Percentiles rank a stretch among this genome's conserved stretches.
These are phyloP conservation scores for Pseudonitzschia multiseries DNA, from an alignment of 108 stramenopile genomes.

Conservation along the genomic window DNA sequence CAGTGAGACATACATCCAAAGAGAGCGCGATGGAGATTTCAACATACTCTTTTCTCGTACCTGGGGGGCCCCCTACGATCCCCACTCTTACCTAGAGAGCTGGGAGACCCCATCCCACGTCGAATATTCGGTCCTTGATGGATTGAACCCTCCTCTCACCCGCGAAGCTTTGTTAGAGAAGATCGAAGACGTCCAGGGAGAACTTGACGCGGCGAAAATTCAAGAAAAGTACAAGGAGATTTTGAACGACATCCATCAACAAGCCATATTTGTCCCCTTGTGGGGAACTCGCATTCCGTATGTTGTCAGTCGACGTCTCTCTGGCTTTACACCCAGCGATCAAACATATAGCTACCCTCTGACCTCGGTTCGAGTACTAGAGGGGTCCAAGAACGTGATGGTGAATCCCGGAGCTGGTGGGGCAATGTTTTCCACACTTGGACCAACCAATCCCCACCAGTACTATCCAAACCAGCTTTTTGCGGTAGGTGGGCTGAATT, in stretches of 20 bases:
- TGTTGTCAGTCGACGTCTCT: slow-evolving; percentile 44
- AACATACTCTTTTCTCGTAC: slow-evolving; percentile 49
- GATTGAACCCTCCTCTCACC: slow-evolving; percentile 29
- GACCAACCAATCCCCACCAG: slow-evolving; percentile 45
- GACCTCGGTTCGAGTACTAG: slow-evolving; percentile 31
- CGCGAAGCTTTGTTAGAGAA: slow-evolving; percentile 32
- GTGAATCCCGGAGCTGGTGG: slow-evolving; percentile 49
- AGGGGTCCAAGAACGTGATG: slow-evolving; percentile 39
- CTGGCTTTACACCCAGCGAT: slow-evolving; percentile 40
- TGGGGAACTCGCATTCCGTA: slow-evolving; percentile 50
- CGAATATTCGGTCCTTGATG: slow-evolving; percentile 31
- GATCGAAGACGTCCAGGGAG: slow-evolving; percentile 34
- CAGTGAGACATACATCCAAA: slow-evolving; percentile 36
- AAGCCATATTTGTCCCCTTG: slow-evolving; percentile 50
- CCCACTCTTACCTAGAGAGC: slow-evolving; percentile 37
- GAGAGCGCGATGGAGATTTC: slow-evolving; percentile 38
- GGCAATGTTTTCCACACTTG: slow-evolving; percentile 49
- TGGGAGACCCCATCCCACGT: slow-evolving; percentile 31
- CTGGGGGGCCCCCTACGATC: slow-evolving; percentile 63
- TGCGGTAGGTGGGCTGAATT: slow-evolving; percentile 30
- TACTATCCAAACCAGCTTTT: slow-evolving; percentile 65
- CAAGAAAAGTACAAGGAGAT: slow-evolving; percentile 38
- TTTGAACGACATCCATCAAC: slow-evolving; percentile 37
- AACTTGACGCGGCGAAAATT: slow-evolving; percentile 14
- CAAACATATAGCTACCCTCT: slow-evolving; percentile 64